Base-by-base conservation (phyloP, 1,284 basidiomycete species). In the Ceratobasidium sp. region DNA sequence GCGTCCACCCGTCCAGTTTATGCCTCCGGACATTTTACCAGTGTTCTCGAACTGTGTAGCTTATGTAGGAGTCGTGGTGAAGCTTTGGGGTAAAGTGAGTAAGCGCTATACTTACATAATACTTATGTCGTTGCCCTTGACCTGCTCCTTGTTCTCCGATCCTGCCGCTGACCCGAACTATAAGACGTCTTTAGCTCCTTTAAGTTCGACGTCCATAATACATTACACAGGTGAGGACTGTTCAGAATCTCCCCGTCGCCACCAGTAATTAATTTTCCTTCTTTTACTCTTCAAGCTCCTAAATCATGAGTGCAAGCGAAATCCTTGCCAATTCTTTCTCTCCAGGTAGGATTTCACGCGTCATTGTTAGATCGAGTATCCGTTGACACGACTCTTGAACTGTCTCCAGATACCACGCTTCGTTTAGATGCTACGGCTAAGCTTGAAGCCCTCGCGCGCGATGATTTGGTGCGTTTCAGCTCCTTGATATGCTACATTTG, bases 241-340 rank as follows among this genome's bases (percentile, higher is more conserved):
- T 22, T 65, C 53, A 51, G 24, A 2, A 29, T 41, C 11, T 14
- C 22, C n/a, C 31, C 48, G 27, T 24, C n/a, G 48, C 63, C 19
- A 48, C 53, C 53, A n/a, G 50, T 41, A 53, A 53, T 24, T n/a
- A 2, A 27, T 41, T 53, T 71, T 71, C 36, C 33, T 3, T 15
- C 51, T 64, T 47, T 51, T 64, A 51, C 56, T 64, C 57, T 47
- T 67, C 19, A 65, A 53, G 57, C 65, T 60, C 45, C 45, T 56
- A 48, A 64, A 89, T 84, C 82, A 97, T 97, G 95, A 94, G 95
- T 87, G 94, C 93, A 79, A 92, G 90, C 78, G 91, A 94, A 83
- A 90, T 97, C 77, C 91, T 97, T 81, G 89, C 91, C 80, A 95
- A 96, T 87, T 93, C 95, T 80, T 90, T 98, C 81, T 96, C 94